Conservation (phyloP, 2,329 filamentous ascomycete genomes). For the Macrophomina pseudophaseolina region DNA sequence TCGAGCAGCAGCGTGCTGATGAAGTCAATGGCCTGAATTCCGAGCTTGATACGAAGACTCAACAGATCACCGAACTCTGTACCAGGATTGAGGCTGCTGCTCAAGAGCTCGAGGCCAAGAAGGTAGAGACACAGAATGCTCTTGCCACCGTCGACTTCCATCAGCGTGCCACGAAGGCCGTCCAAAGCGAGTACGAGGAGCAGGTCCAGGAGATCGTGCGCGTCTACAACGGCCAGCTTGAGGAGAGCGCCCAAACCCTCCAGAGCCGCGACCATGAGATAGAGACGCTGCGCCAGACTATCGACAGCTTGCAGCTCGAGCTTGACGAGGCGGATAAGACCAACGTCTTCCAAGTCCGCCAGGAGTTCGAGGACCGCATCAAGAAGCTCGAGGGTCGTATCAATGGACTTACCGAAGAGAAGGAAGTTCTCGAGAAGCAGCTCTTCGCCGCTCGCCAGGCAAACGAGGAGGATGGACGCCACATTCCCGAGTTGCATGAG, state of each 20-base stretch:
- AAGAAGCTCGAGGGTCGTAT: conserved; percentile 20
- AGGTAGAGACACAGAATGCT: conserved; percentile 11
- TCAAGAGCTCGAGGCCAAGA: conserved; percentile 24
- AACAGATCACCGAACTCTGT: conserved; percentile 22
- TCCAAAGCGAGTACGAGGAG: conserved; percentile 23
- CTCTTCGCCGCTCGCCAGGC: conserved; percentile 17
- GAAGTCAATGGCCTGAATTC: conserved; percentile 5
- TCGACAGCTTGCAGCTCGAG: conserved; percentile 20
- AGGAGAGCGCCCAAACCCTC: conserved; percentile 17
- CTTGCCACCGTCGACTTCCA: conserved; percentile 22
- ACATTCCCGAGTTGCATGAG: conserved; percentile 22
- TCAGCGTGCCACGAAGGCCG: conserved; percentile 18
- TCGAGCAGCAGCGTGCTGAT: conserved; percentile 23
- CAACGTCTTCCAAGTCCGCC: conserved; percentile 23
- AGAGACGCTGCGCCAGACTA: conserved; percentile 16
- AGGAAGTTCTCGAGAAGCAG: conserved; percentile 26
- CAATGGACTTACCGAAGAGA: conserved; percentile 24
- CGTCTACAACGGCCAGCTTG: conserved; percentile 26
- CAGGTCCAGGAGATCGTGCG: conserved; percentile 24
- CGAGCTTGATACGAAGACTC: conserved; percentile 19
- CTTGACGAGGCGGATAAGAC: conserved; percentile 21
- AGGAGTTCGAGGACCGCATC: conserved; percentile 26
- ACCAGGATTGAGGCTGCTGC: conserved; percentile 11
- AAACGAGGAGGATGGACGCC: conserved; percentile 22
- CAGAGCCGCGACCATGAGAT: conserved; percentile 18